These are phyloP conservation scores for Cucumis hystrix DNA, from an alignment of 306 rosid genomes.

Conservation along the genomic window DNA sequence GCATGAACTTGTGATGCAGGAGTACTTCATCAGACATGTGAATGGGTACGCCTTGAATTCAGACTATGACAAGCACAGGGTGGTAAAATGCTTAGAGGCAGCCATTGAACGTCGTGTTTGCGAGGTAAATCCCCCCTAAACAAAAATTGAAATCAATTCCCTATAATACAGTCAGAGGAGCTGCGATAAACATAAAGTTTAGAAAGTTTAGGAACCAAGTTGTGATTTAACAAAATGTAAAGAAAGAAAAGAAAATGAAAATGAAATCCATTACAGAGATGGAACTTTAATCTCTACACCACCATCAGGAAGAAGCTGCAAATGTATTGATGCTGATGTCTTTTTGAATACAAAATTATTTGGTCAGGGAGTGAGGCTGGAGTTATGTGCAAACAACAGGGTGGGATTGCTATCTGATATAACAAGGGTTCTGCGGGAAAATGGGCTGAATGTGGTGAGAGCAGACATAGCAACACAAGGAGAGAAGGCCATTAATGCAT, in stretches of 20 bases:
- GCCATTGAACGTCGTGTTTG: slow-evolving; percentile 59
- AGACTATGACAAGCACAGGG: slow-evolving; percentile 51
- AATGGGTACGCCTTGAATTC: slow-evolving; percentile 41
- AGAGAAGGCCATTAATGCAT: slow-evolving; percentile 39
- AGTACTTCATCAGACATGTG: slow-evolving; percentile 45
- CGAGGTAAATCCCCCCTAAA: slow-evolving; percentile 17
- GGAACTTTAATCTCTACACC: background rate
- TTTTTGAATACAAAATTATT: background rate
- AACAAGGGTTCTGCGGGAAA: slow-evolving; percentile 56
- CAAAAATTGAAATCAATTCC: background rate
- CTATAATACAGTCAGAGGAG: background rate
- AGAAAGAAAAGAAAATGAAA: background rate
- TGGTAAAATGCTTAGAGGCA: slow-evolving; percentile 54
- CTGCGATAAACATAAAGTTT: background rate
- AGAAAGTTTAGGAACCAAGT: background rate
- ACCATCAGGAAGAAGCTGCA: slow-evolving; percentile 1
- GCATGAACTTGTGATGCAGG: slow-evolving; percentile 15
- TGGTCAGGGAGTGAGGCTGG: slow-evolving; percentile 50
- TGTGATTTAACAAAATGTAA: background rate
- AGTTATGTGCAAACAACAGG: slow-evolving; percentile 41
- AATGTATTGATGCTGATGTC: background rate
- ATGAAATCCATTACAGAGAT: background rate
- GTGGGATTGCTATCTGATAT: slow-evolving; percentile 50
- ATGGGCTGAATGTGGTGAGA: slow-evolving; percentile 40
- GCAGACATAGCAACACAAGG: slow-evolving; percentile 65